These are phyloP conservation scores for Solioccasus polychromus DNA, from an alignment of 768 basidiomycete genomes.

Conservation along the genomic window DNA sequence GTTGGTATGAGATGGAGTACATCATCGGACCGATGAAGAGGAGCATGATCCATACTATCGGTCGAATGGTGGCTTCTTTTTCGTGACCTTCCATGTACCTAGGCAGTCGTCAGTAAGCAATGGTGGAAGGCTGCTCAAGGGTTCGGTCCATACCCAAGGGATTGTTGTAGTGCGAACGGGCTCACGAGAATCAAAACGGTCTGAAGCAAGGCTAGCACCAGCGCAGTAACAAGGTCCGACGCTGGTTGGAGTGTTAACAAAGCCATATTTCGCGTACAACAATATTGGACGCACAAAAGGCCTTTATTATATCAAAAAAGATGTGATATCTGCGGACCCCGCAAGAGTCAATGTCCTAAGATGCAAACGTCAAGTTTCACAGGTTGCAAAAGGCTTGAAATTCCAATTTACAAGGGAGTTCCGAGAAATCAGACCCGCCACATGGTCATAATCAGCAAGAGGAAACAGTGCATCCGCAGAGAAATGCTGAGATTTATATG, in stretches of 20 bases:
- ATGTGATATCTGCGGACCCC: background rate
- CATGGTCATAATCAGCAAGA: slow-evolving; percentile 46
- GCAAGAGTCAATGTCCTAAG: background rate
- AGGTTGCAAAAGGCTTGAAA: background rate
- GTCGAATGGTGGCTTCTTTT: slow-evolving; percentile 45
- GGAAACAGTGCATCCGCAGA: slow-evolving; percentile 42
- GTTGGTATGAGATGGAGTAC: slow-evolving; percentile 45
- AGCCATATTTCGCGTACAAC: background rate
- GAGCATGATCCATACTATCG: slow-evolving; percentile 67
- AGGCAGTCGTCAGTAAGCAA: background rate
- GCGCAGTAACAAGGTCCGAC: background rate
- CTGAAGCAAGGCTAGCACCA: background rate
- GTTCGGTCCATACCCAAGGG: slow-evolving; percentile 2
- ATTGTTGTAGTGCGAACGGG: slow-evolving; percentile 8
- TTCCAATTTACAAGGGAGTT: slow-evolving; percentile 28
- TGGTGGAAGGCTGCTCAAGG: background rate
- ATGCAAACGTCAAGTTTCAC: background rate
- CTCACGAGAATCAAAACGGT: slow-evolving; percentile 1
- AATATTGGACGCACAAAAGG: slow-evolving; percentile 3
- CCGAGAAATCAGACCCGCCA: slow-evolving; percentile 29
- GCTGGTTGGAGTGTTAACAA: background rate
- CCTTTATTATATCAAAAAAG: slow-evolving; percentile 2
- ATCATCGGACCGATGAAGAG: slow-evolving; percentile 47
- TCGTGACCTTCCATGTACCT: slow-evolving; percentile 60
- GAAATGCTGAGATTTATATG: slow-evolving; percentile 41